These are phyloP conservation scores for Ganoderma boninense DNA, from an alignment of 1,284 basidiomycete species.

Conservation along the genomic window DNA sequence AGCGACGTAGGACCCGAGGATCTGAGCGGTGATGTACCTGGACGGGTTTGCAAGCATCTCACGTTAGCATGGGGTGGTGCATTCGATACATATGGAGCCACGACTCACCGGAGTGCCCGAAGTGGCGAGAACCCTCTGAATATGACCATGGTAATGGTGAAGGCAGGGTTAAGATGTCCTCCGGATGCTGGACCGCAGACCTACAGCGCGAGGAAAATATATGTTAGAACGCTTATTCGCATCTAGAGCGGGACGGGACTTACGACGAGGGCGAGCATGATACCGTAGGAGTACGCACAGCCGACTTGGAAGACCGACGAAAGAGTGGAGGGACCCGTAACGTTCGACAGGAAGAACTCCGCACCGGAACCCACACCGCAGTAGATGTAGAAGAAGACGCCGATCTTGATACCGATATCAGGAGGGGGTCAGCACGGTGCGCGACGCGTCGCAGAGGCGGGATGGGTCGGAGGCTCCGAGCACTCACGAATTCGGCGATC, in stretches of 20 bases:
- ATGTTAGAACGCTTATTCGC: not conserved
- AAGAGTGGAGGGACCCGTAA: slow-evolving; percentile 47
- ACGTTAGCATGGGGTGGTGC: not conserved
- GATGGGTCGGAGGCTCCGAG: too few relatives aligned
- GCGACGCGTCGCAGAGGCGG: slow-evolving; percentile 41
- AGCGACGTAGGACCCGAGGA: slow-evolving; percentile 68
- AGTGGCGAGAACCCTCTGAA: slow-evolving; percentile 62
- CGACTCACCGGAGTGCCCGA: slow-evolving; percentile 58
- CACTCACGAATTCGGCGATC: slow-evolving; percentile 63
- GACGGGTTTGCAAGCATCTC: not conserved
- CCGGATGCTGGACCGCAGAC: slow-evolving; percentile 66
- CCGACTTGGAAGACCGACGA: slow-evolving; percentile 67
- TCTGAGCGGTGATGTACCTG: slow-evolving; percentile 70
- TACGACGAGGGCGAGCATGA: slow-evolving; percentile 60
- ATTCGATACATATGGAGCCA: slow-evolving; percentile 14
- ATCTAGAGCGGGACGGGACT: slow-evolving; percentile 4
- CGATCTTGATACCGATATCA: slow-evolving; percentile 35
- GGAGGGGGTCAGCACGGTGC: slow-evolving; percentile 31
- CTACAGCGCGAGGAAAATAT: slow-evolving; percentile 6
- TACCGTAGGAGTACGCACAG: slow-evolving; percentile 66
- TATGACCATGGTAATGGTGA: slow-evolving; percentile 65
- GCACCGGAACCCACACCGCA: slow-evolving; percentile 68
- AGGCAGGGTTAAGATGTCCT: slow-evolving; percentile 68
- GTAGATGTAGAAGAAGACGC: slow-evolving; percentile 60
- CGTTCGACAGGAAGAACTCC: slow-evolving; percentile 56